Percentiles rank a stretch among this genome's conserved stretches.
phyloP scores from a whole-genome alignment of 371 early-diverging fungal species.

The Rhizopus microsporus region DNA sequence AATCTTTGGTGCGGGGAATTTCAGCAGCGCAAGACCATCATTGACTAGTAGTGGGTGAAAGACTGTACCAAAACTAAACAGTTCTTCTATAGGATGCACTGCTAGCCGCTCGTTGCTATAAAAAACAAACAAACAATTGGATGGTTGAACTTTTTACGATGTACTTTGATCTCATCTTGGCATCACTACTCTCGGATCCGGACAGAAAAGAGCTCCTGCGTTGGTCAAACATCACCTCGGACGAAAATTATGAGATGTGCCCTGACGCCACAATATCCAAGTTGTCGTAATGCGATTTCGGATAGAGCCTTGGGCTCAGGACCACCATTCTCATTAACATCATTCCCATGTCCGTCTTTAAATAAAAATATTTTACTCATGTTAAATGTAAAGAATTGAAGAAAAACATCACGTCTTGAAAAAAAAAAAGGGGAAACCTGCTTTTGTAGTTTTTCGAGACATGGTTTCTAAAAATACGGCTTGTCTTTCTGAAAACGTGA shows the following conservation, averaged over 20 bases:
- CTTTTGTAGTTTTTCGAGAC: too few relatives aligned
- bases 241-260: too few relatives aligned
- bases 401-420: too few relatives aligned
- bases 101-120: slow-evolving; percentile 18
- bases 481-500: too few relatives aligned
- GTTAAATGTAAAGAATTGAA: too few relatives aligned
- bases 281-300: slow-evolving; percentile 11
- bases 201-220: slow-evolving; percentile 21
- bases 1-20: slow-evolving; percentile 13
- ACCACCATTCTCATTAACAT: too few relatives aligned
- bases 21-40: slow-evolving; percentile 4
- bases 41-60: not conserved
- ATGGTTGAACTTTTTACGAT: slow-evolving; percentile 20
- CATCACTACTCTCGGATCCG: slow-evolving; percentile 21
- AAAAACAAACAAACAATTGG: slow-evolving; percentile 17
- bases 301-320: slow-evolving; percentile 13
- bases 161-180: slow-evolving; percentile 26
- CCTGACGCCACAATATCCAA: slow-evolving; percentile 18
- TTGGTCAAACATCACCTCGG: slow-evolving; percentile 15
- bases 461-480: too few relatives aligned
- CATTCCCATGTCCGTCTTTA: too few relatives aligned
- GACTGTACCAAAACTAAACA: not conserved
- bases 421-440: too few relatives aligned
- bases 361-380: too few relatives aligned
- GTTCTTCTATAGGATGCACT: slow-evolving; percentile 8